These are phyloP conservation scores for Ceriops tagal DNA, from an alignment of 345 rosid species.

Conservation along the genomic window DNA sequence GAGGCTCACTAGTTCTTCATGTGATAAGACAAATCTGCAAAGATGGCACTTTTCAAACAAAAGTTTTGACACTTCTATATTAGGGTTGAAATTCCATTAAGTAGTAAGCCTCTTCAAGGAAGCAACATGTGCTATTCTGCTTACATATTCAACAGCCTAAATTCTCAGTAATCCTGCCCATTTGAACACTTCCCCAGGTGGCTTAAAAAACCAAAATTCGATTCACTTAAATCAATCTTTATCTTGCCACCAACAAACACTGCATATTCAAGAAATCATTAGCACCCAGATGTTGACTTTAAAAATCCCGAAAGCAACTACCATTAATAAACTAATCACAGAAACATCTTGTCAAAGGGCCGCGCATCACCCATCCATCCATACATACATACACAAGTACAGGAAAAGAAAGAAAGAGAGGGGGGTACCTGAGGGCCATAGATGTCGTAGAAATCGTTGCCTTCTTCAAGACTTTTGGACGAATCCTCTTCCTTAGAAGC, in stretches of 20 bases:
- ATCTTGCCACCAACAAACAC: too few relatives aligned
- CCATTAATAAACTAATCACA: too few relatives aligned
- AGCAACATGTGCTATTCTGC: not conserved
- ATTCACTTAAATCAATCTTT: too few relatives aligned
- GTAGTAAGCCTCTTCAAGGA: not conserved
- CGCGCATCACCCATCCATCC: not conserved
- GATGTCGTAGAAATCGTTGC: conserved; percentile 46
- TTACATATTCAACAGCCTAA: not conserved
- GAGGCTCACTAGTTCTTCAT: not conserved
- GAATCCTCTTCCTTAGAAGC: conserved; percentile 28
- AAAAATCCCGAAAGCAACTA: too few relatives aligned
- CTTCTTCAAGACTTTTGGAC: conserved; percentile 6
- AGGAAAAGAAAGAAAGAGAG: not conserved
- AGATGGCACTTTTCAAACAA: not conserved
- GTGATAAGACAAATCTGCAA: not conserved
- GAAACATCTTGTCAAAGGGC: too few relatives aligned
- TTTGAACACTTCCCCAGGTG: too few relatives aligned
- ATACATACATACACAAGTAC: not conserved
- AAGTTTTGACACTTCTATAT: not conserved
- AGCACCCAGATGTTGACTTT: too few relatives aligned
- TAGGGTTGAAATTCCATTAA: not conserved
- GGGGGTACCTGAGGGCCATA: conserved; percentile 66
- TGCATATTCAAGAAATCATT: too few relatives aligned
- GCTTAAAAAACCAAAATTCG: too few relatives aligned
- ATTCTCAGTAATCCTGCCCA: too few relatives aligned